Evolutionary conservation across 2,329 filamentous ascomycete species (phyloP).

Genomic region (Ascochyta lentis): DNA sequence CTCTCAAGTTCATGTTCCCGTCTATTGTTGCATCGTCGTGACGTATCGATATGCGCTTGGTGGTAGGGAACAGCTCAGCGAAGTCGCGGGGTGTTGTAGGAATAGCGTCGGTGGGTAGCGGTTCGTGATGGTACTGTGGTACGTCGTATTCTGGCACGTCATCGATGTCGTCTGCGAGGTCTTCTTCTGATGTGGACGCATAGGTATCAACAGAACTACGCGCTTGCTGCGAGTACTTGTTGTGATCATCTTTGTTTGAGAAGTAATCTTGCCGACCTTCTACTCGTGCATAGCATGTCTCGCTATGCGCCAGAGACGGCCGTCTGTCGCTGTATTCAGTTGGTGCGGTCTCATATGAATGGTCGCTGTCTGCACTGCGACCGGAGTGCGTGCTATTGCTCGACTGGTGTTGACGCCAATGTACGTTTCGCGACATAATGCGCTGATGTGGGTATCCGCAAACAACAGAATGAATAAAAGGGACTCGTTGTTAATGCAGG

Average conservation of each 20-base stretch:
- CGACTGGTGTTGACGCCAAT: slow-evolving; percentile 44
- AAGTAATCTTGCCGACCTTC: slow-evolving; percentile 39
- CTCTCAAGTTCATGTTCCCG: slow-evolving; percentile 94
- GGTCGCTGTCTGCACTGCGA: slow-evolving; percentile 41
- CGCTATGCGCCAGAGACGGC: slow-evolving; percentile 38
- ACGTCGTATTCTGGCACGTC: slow-evolving; percentile 61
- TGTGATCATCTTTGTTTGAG: slow-evolving; percentile 17
- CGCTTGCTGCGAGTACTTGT: slow-evolving; percentile 27
- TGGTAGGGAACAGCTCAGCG: slow-evolving; percentile 83
- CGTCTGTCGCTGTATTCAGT: slow-evolving; percentile 44
- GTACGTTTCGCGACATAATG: slow-evolving; percentile 42
- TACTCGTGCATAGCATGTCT: slow-evolving; percentile 41
- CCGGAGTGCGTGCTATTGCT: slow-evolving; percentile 40
- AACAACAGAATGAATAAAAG: slow-evolving; percentile 16
- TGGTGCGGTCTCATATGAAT: slow-evolving; percentile 44
- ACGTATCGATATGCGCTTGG: slow-evolving; percentile 78
- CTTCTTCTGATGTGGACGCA: slow-evolving; percentile 73
- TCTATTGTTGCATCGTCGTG: slow-evolving; percentile 91
- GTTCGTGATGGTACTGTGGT: slow-evolving; percentile 66
- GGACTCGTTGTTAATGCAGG: slow-evolving; percentile 17
- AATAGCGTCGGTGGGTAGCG: slow-evolving; percentile 70
- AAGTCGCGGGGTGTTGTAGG: slow-evolving; percentile 85
- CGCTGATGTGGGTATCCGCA: slow-evolving; percentile 19
- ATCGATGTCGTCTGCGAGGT: slow-evolving; percentile 56
- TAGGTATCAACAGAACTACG: slow-evolving; percentile 79